Base-by-base conservation (phyloP, 2,329 filamentous ascomycete species). In the Cercospora janseana region DNA sequence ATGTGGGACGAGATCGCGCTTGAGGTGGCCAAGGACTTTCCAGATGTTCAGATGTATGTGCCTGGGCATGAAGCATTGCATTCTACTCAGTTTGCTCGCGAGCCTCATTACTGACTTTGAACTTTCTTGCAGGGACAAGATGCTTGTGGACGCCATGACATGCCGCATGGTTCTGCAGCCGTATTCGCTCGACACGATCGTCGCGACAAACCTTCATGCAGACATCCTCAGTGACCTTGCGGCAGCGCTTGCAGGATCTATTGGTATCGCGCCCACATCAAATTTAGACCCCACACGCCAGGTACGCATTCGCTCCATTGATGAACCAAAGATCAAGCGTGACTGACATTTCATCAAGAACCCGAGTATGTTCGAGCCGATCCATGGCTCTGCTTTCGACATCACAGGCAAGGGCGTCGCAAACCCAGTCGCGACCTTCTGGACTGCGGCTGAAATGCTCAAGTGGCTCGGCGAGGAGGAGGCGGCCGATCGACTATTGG, bases 141-240 rank as follows among this genome's bases (percentile, higher is more conserved):
- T 84, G 79, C 70, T 85, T 15, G 82, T 85, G 4, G 82, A 84
- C 63, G 81, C 81, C 5, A 83, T 85, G 80, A 85, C 81, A 1
- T 78, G 79, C 9, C 72, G 80, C 10, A 85, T 85, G 79, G 79
- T 82, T 1, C 64, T 82, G 28, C 77, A 82, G 61, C 81, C 81
- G 0, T 71, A 80, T 60, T 75, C 70, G 1, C 60, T 85, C 10
- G 81, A 85, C 58, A 84, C 81, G 0, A 80, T 85, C 53, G 81
- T 85, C 16, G 81, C 80, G 1, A 82, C 79, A 3, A 85, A 85
- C 56, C 61, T 84, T 60, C 68, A 70, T 37, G 83, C 82, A 3
- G 84, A 87, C 57, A 87, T 87, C 40, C 75, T 88, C 3, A 85
- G 82, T 0, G 84, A 88, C 60, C 71, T 88, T 10, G 85, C 84